phyloP scores from a whole-genome alignment of 2,329 filamentous ascomycete species.

The Fonsecaea multimorphosa region DNA sequence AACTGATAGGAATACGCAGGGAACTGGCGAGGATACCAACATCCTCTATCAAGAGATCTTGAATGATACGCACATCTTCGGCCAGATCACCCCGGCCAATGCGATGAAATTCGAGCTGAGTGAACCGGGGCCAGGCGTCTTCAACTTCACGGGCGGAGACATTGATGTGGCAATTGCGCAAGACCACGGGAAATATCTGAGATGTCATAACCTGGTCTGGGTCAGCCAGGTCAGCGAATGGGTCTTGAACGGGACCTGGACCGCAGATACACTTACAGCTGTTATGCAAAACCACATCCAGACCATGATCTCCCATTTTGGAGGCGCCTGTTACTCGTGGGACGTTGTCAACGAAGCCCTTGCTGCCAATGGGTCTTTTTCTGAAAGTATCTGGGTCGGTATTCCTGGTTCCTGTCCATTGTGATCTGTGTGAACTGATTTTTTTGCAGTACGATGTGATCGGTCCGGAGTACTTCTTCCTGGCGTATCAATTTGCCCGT shows the following conservation, averaged over 20 bases:
- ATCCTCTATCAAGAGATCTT: conserved; percentile 62
- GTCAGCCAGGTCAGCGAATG: conserved; percentile 56
- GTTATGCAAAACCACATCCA: conserved; percentile 58
- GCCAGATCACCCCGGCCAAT: conserved; percentile 69
- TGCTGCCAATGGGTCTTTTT: conserved; percentile 49
- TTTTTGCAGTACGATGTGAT: conserved; percentile 46
- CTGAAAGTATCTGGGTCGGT: conserved; percentile 47
- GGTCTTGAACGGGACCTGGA: conserved; percentile 62
- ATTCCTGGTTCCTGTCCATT: too few relatives aligned
- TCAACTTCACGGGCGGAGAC: conserved; percentile 66
- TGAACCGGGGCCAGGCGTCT: conserved; percentile 63
- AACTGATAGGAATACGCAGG: not conserved
- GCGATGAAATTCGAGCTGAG: conserved; percentile 60
- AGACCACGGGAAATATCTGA: conserved; percentile 55
- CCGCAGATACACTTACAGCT: conserved; percentile 61
- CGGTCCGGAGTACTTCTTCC: conserved; percentile 53
- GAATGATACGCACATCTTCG: conserved; percentile 64
- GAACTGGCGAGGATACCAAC: conserved; percentile 56
- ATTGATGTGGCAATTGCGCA: conserved; percentile 50
- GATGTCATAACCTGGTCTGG: conserved; percentile 68
- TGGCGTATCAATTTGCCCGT: conserved; percentile 51
- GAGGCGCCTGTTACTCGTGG: conserved; percentile 48
- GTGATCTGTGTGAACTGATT: not conserved
- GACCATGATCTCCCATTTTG: conserved; percentile 47
- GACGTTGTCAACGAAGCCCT: conserved; percentile 52